Evolutionary conservation across 345 rosid genomes (phyloP).

Genomic region (Pseudoturritis turrita): DNA sequence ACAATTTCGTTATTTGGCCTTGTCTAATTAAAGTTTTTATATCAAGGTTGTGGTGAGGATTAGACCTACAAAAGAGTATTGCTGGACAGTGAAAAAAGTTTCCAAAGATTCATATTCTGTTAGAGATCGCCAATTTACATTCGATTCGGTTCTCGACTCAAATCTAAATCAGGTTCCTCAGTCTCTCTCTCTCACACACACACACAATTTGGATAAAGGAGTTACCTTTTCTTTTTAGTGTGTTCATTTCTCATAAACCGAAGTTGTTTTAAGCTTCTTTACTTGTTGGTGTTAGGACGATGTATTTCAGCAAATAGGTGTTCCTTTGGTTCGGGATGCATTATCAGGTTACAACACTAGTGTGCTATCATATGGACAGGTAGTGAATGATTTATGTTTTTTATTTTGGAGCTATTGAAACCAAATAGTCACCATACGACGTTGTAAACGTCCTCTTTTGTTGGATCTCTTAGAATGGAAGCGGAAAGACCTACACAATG

Average conservation of each 20-base stretch:
- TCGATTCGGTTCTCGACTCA: conserved; percentile 80
- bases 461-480: conserved; percentile 58
- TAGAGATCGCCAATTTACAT: conserved; percentile 60
- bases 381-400: conserved; percentile 15
- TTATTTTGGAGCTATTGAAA: background rate
- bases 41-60: conserved; percentile 79
- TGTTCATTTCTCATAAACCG: background rate
- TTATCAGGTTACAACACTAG: conserved; percentile 85
- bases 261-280: background rate
- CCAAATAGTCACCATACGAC: background rate
- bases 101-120: conserved; percentile 54
- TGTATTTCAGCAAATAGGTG: conserved; percentile 68
- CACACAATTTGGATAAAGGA: background rate
- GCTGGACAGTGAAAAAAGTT: conserved; percentile 45
- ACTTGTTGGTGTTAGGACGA: conserved; percentile 52
- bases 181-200: background rate
- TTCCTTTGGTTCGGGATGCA: conserved; percentile 74
- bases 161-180: conserved; percentile 64
- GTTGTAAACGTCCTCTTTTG: background rate
- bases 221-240: background rate
- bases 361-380: conserved; percentile 91
- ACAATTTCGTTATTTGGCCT: background rate
- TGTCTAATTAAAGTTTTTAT: background rate
- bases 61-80: conserved; percentile 47
- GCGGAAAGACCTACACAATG: conserved; percentile 94